These are phyloP conservation scores for Cyclocybe aegerita DNA, from an alignment of 768 basidiomycete species.

Conservation along the genomic window DNA sequence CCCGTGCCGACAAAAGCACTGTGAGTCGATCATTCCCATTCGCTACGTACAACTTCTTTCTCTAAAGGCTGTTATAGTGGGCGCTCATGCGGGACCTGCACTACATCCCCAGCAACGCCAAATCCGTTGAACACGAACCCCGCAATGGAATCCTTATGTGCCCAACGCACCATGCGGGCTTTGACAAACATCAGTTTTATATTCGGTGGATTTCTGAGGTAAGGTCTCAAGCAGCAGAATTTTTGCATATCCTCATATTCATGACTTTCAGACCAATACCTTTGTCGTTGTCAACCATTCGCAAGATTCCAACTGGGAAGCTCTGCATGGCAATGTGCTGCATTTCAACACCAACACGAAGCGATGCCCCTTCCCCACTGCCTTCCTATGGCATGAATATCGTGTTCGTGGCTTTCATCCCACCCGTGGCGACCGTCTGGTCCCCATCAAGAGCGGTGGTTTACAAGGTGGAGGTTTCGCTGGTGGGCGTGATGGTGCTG, in stretches of 20 bases:
- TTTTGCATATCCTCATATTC: neutral
- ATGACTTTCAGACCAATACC: conserved; percentile 1
- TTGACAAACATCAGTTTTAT: conserved; percentile 1
- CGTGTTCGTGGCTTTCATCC: conserved; percentile 4
- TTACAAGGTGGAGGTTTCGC: neutral
- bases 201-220: conserved; percentile 4
- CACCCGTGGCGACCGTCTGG: neutral
- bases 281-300: conserved; percentile 8
- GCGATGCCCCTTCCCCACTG: conserved; percentile 1
- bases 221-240: neutral
- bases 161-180: neutral
- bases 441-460: neutral
- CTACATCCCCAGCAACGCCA: conserved; percentile 1
- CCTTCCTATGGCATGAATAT: conserved; percentile 7
- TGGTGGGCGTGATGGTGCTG: neutral
- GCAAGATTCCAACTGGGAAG: neutral
- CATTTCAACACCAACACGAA: neutral
- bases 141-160: conserved; percentile 4
- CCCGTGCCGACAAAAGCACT: neutral
- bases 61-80: conserved; percentile 4
- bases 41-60: neutral
- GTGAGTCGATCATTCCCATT: conserved; percentile 1
- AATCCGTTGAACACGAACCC: conserved; percentile 1
- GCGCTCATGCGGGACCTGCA: neutral
- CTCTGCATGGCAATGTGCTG: conserved; percentile 3